These are phyloP conservation scores for Auricularia sp. DNA, from an alignment of 768 basidiomycete species.

Conservation along the genomic window DNA sequence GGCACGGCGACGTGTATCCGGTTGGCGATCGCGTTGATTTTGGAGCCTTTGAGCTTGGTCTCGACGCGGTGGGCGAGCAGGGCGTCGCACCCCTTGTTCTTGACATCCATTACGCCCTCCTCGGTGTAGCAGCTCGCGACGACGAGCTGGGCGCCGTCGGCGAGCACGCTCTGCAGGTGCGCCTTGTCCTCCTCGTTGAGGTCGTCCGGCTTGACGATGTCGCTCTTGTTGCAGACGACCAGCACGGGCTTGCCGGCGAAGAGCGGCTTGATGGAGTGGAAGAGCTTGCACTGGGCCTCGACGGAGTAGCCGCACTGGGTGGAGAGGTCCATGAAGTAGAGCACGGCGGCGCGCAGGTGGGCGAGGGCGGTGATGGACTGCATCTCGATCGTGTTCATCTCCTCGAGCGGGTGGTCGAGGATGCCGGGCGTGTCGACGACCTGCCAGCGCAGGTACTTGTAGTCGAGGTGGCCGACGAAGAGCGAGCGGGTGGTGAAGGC, in stretches of 20 bases:
- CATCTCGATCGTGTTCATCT: conserved; percentile 99
- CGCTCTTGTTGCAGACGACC: conserved; percentile 97
- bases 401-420: conserved; percentile 94
- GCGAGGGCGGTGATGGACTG: conserved; percentile 98
- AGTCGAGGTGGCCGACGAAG: conserved; percentile 97
- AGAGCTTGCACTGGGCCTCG: conserved; percentile 96
- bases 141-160: conserved; percentile 63
- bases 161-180: conserved; percentile 81
- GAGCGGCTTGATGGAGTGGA: conserved; percentile 97
- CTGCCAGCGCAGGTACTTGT: conserved; percentile 99
- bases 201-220: conserved; percentile 82
- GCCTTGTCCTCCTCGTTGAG: conserved; percentile 63
- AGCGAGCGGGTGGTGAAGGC: conserved; percentile 99
- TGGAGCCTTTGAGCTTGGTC: conserved; percentile 83
- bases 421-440: conserved; percentile 99
- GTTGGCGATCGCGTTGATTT: conserved; percentile 87
- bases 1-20: conserved; percentile 94
- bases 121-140: conserved; percentile 93
- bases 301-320: conserved; percentile 98
- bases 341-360: conserved; percentile 83
- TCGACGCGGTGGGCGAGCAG: conserved; percentile 93
- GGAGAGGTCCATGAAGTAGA: conserved; percentile 98
- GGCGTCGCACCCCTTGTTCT: conserved; percentile 91
- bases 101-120: conserved; percentile 95
- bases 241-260: conserved; percentile 88